Evolutionary conservation across 179 eudicot species (phyloP).

Genomic region (Drosera spatulata): DNA sequence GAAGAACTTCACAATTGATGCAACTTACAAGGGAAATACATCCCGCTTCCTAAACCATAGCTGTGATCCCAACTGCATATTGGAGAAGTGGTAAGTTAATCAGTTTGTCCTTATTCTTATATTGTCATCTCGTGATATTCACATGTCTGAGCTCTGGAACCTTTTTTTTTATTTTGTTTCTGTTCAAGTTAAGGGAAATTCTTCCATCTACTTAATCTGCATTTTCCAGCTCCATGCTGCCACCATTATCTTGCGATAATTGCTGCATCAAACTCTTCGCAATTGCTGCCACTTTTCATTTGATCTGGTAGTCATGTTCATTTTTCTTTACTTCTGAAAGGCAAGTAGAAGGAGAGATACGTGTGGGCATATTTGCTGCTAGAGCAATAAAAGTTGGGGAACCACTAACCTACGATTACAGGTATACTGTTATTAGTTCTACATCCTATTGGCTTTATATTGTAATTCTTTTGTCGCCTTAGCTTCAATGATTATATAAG

Average conservation of each 20-base stretch:
- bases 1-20: constrained; percentile 89
- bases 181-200: no score
- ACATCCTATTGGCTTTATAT: no score
- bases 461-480: no score
- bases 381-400: constrained; percentile 62
- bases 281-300: background rate
- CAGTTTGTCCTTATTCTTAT: background rate
- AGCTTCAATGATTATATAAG: no score
- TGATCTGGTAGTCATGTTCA: constrained; percentile 4
- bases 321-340: constrained; percentile 21
- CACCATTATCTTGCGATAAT: no score
- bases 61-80: constrained; percentile 89
- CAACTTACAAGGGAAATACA: constrained; percentile 82
- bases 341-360: constrained; percentile 92
- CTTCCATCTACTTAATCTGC: no score
- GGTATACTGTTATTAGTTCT: constrained; percentile 25
- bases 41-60: constrained; percentile 95
- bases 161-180: constrained; percentile 6
- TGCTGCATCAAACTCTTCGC: no score
- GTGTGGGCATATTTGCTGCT: constrained; percentile 91
- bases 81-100: constrained; percentile 85
- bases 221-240: no score
- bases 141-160: no score
- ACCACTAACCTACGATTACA: constrained; percentile 83
- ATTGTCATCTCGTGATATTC: no score